These are phyloP conservation scores for Cytidiella melzeri DNA, from an alignment of 768 basidiomycete genomes.

Conservation along the genomic window DNA sequence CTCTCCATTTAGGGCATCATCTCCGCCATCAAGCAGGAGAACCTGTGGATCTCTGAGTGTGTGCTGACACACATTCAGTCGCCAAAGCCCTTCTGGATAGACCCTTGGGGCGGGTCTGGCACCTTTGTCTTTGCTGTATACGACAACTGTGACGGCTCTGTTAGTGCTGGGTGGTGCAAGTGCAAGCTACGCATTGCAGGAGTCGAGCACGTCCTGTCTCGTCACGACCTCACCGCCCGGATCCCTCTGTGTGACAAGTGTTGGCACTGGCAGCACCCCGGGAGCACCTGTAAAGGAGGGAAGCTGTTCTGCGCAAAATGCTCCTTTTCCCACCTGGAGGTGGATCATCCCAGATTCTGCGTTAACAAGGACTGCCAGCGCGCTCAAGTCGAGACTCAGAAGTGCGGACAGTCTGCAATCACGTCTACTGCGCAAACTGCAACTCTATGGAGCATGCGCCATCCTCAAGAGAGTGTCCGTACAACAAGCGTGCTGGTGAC, in stretches of 20 bases:
- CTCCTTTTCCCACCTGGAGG: conserved; percentile 2
- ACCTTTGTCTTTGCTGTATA: too few relatives aligned
- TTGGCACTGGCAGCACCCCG: conserved; percentile 5
- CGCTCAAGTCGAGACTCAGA: not conserved
- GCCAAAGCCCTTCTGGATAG: too few relatives aligned
- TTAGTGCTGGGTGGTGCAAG: conserved; percentile 6
- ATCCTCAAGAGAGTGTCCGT: conserved; percentile 6
- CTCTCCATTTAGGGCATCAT: not conserved
- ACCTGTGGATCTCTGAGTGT: not conserved
- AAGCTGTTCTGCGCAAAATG: conserved; percentile 4
- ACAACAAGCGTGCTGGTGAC: conserved; percentile 4
- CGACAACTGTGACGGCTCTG: too few relatives aligned
- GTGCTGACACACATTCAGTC: too few relatives aligned
- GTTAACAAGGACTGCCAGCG: not conserved
- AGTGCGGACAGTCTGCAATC: not conserved
- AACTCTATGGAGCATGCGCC: conserved; percentile 3
- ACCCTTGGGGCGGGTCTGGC: conserved; percentile 2
- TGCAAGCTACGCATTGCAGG: not conserved
- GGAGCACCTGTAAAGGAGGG: not conserved
- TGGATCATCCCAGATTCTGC: conserved; percentile 2
- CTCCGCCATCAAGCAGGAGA: conserved; percentile 2
- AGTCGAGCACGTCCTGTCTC: not conserved
- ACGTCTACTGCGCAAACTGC: conserved; percentile 9
- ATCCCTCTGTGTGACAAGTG: conserved; percentile 7
- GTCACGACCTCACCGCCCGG: not conserved